Base-by-base conservation (phyloP, 768 basidiomycete species). In the Rhodosporidiobolus sp. region DNA sequence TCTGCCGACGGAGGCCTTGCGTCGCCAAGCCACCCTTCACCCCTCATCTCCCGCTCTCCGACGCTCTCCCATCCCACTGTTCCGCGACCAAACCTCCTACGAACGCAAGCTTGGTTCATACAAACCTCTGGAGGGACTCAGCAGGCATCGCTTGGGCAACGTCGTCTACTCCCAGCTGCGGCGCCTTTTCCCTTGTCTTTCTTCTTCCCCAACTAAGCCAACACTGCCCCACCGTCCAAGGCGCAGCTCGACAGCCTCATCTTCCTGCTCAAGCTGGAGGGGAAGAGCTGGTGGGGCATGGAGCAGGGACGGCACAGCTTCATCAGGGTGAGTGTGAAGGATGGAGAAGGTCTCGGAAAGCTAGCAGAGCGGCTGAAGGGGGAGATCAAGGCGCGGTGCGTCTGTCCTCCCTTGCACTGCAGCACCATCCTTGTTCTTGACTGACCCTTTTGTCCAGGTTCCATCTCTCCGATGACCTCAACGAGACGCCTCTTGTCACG, bases 181-280 rank as follows among this genome's bases (percentile, higher is more conserved):
- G n/a, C n/a, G n/a, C n/a, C n/a, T n/a, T n/a, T n/a, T n/a, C n/a
- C n/a, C n/a, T n/a, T n/a, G n/a, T n/a, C n/a, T n/a, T n/a, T n/a
- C 83, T 88, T 56, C 83, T 94, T 60, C 11, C 80, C 92, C 75
- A 95, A 94, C 82, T 94, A 95, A 82, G 81, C 82, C 11, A 93
- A 95, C 78, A 46, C 54, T 11, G 16, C 45, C 11, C 34, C 48
- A 0, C 46, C 61, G 0, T 26, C 67, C 4, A 3, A 20, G 0
- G 58, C 34, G 7, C 70, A 71, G 19, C 60, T 66, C 26, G 43
- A 46, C 4, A 30, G 52, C 6, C 48, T 75, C 14, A 32, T n/a
- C 10, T 8, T 12, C n/a, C 6, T 2, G 24, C 53, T 75, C 7
- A 12, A 6, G n/a, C 1, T 6, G 2, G 56, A 52, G 19, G 69